Base-by-base conservation (phyloP, 805 yeast species). In the Ogataea dorogensis region DNA sequence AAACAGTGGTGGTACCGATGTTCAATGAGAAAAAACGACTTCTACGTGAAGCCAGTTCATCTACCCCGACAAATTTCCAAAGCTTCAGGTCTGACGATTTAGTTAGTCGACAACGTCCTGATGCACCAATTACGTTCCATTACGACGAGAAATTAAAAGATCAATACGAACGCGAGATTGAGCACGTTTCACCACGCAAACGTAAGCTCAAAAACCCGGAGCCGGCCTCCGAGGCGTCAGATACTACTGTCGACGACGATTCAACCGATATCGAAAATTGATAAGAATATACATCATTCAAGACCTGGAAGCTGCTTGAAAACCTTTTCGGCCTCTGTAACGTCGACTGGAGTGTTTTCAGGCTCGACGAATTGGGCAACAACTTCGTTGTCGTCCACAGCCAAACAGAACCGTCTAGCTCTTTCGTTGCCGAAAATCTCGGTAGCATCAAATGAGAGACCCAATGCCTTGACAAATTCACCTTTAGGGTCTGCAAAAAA, bases 401-500 rank as follows among this genome's bases (percentile, higher is more conserved):
- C 62, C 28, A 85, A 67, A 14, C 91, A 94, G 50, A 75, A 84
- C 63, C 96, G 76, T 63, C 75, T 77, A 27, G 81, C 71, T 64
- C 96, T 77, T 40, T 66, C 62, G 56, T 80, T 80, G 31, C 96
- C 96, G 54, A 88, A 86, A 54, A 83, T 62, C 44, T 72, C 71
- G 41, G 82, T 51, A 28, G 95, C 94, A 55, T 87, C 95, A 47
- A 87, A 85, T 21, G 71, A 64, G 38, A 81, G 65, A 44, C 77
- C 93, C 55, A 82, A 67, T 14, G 73, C 76, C 36, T 68, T 67
- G 44, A 82, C 74, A 56, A 87, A 85, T 33, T 77, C 81, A 17
- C 83, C 95, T 37, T 67, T 61, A n/a, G 93, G 81, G 60, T 88
- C 96, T 26, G 95, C 86, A 46, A 87, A 68, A 57, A 83, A 75